These are phyloP conservation scores for Penicillium sp. DNA, from an alignment of 2,329 filamentous ascomycete species.

Conservation along the genomic window DNA sequence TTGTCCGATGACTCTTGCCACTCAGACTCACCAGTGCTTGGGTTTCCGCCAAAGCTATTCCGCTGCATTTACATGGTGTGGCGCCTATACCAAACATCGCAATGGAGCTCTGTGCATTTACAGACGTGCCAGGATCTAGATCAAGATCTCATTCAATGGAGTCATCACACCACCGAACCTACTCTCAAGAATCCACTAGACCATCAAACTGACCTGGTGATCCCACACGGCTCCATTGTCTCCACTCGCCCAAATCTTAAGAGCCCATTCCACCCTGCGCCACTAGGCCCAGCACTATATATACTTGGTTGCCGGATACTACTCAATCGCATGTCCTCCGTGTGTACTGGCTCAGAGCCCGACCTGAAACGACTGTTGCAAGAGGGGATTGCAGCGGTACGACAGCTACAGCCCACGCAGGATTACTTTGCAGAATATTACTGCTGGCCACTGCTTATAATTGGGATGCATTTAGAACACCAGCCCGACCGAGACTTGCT, in stretches of 20 bases:
- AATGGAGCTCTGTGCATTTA: neutral
- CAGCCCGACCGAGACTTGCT: conserved; percentile 12
- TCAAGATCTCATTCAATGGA: neutral
- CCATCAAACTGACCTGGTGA: neutral
- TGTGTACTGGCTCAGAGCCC: too few relatives aligned
- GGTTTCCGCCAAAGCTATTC: conserved; percentile 22
- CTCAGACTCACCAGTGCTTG: conserved; percentile 21
- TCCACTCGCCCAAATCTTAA: neutral
- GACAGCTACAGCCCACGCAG: conserved; percentile 12
- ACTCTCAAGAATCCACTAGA: neutral
- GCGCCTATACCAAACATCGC: conserved; percentile 2
- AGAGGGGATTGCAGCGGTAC: conserved; percentile 14
- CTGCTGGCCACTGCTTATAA: conserved; percentile 24
- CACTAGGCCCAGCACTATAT: conserved; percentile 17
- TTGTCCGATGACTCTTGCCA: neutral
- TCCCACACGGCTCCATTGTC: neutral
- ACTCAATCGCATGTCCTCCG: conserved; percentile 9
- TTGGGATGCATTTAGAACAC: conserved; percentile 15
- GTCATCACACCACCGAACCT: neutral
- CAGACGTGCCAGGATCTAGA: neutral
- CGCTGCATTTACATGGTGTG: conserved; percentile 18
- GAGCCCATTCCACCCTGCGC: neutral
- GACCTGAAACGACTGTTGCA: conserved; percentile 4
- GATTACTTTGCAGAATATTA: conserved; percentile 32
- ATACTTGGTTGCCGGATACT: conserved; percentile 17